Base-by-base conservation (phyloP, 805 yeast species). In the Candida gorgasii region DNA sequence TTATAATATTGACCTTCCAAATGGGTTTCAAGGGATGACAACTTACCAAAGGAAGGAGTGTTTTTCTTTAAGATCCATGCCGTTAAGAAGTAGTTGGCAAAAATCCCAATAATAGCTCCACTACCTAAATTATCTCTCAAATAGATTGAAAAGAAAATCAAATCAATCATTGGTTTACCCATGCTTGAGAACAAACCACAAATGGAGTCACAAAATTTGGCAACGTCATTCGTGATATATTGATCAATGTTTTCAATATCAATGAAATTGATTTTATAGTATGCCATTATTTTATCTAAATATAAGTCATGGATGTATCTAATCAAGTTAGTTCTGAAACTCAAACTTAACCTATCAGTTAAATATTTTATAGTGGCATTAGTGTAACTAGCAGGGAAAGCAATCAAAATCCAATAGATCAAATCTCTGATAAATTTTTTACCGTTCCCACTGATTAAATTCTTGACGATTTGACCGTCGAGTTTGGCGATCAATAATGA, bases 391-490 rank as follows among this genome's bases (percentile, higher is more conserved):
- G 97, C 95, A 2, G 98, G 98, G 48, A 90, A 80, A 0, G 97
- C 97, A 57, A 90, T 82, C 46, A 86, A 64, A 45, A 90, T 79
- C 97, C 97, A 90, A 61, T 86, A 85, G 8, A 80, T 75, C 61
- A 90, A 70, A 59, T 90, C 96, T 45, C 86, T 71, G 30, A 81
- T 61, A 53, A 90, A 90, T 40, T 83, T 82, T 50, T 70, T 76
- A 14, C 89, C 88, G 49, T 84, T 80, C 13, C 89, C 89, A 13
- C 89, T 83, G 51, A 90, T 88, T 57, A 90, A 78, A 61, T 89
- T 92, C 59, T 86, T 84, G 34, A 89, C 96, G 39, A 90, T 85
- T 60, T 86, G 92, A 54, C 97, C 97, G 61, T 90, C 98, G 39
- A 90, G 71, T 58, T 84, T 84, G 3, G 98, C 95, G 23, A 90